Evolutionary conservation across 1,284 basidiomycete species (phyloP), one percentile per base, ranked within the genome.

Genomic region (Prillingera fragicola): DNA sequence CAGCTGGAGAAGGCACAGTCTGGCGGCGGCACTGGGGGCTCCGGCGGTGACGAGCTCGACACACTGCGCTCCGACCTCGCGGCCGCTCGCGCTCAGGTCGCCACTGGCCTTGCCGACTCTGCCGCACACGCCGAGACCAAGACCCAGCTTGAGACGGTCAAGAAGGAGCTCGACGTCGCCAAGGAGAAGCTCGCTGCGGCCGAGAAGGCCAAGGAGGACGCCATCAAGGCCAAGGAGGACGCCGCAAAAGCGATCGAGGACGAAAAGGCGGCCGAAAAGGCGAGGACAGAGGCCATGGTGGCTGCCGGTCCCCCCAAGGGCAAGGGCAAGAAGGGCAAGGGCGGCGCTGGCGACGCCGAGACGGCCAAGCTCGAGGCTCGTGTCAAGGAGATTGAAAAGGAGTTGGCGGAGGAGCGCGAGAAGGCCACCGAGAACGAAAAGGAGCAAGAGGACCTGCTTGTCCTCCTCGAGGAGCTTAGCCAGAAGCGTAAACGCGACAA

Each of bases 391-490:
- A 35, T 52, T 12, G 53, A 62, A 42, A 45, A 53, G 29, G 70
- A 82, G 34, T 63, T 87, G 5, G 71, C 75, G 35, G 72, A 69
- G 2, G 77, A 82, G 18, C 79, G 83, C 56, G 75, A 75, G 44
- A 84, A 83, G 63, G 75, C 78, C 34, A 80, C 79, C 52, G 88
- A 92, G n/a, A 79, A 82, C 19, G 84, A 87, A 65, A 92, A 91
- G 72, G 91, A 96, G 65, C 89, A 94, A 61, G 91, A 95, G 66
- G 91, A 97, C 68, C 67, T 98, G 43, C 75, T 98, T 2, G 91
- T 98, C 0, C 73, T 97, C 26, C 75, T 98, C 4, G 95, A 98
- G 60, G 95, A 98, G 69, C 73, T 97, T 40, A 86, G 81, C 37
- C 79, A 76, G 56, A 97, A 97, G 73, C 76, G 90, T 38, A 80